Percentiles rank a stretch among this genome's conserved stretches.
phyloP scores from a whole-genome alignment of 1,284 basidiomycete species.

The Ganoderma boninense region DNA sequence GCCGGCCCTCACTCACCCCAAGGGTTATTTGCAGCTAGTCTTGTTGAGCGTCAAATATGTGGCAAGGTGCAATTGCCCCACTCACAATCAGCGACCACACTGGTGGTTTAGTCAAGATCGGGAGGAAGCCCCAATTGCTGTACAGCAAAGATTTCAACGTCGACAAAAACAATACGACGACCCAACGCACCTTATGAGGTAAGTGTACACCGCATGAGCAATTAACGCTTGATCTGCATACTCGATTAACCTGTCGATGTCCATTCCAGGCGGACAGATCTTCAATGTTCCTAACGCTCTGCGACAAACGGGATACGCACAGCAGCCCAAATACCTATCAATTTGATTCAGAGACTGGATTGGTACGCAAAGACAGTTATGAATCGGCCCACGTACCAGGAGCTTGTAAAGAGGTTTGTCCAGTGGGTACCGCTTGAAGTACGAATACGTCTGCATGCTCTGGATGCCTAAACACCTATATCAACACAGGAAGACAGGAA shows the following conservation, averaged over 20 bases:
- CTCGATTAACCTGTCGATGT: conserved; percentile 54
- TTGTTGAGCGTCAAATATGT: not conserved
- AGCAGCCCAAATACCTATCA: conserved; percentile 54
- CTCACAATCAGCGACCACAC: conserved; percentile 66
- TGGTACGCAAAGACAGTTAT: not conserved
- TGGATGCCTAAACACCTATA: conserved; percentile 58
- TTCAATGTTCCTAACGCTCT: conserved; percentile 5
- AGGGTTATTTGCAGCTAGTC: conserved; percentile 62
- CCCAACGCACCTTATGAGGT: conserved; percentile 40
- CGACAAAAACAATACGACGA: not conserved
- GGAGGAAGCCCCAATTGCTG: conserved; percentile 57
- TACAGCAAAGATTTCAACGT: not conserved
- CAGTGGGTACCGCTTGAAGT: conserved; percentile 61
- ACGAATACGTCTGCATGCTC: conserved; percentile 60
- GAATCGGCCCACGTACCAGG: conserved; percentile 51
- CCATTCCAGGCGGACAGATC: not conserved
- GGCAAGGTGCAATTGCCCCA: conserved; percentile 13
- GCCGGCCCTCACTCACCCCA: conserved; percentile 54
- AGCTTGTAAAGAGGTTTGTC: conserved; percentile 63
- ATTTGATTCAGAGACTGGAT: not conserved
- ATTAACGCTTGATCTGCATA: conserved; percentile 61
- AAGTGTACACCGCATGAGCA: conserved; percentile 65
- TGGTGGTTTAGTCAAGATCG: conserved; percentile 50
- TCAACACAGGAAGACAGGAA: not conserved
- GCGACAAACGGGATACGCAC: conserved; percentile 42